Percentiles rank a stretch among this genome's conserved stretches.
phyloP scores from a whole-genome alignment of 495 filamentous ascomycete genomes.

The Penicillium steckii region DNA sequence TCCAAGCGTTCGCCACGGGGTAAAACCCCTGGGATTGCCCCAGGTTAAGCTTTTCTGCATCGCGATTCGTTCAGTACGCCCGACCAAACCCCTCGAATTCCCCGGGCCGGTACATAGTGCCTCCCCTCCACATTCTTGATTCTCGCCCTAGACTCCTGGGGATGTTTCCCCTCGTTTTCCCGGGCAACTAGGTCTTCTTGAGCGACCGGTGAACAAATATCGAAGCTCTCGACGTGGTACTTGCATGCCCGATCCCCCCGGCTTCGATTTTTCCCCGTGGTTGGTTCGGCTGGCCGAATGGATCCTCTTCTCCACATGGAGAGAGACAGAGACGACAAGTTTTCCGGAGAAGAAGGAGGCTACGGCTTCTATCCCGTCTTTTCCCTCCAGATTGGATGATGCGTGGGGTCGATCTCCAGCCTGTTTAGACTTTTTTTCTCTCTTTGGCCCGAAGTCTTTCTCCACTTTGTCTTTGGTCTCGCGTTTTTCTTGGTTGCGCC shows the following conservation, averaged over 20 bases:
- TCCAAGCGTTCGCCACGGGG: neutral
- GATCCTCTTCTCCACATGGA: constrained; percentile 5
- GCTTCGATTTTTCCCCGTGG: neutral
- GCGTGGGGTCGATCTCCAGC: constrained; percentile 8
- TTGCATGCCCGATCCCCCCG: neutral
- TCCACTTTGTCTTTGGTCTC: constrained; percentile 5
- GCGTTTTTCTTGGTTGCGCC: constrained; percentile 5
- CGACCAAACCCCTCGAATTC: constrained; percentile 14
- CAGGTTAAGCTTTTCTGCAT: constrained; percentile 11
- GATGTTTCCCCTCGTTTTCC: constrained; percentile 8
- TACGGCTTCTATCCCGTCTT: neutral
- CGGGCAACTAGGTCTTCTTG: constrained; percentile 7
- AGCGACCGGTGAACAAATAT: constrained; percentile 12
- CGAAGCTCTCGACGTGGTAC: neutral
- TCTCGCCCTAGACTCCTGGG: constrained; percentile 1
- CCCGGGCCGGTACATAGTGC: constrained; percentile 11
- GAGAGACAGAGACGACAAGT: neutral
- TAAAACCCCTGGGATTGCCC: neutral
- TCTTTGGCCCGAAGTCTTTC: constrained; percentile 1
- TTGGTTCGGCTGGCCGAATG: constrained; percentile 5
- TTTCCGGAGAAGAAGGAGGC: neutral
- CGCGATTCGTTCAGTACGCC: constrained; percentile 15
- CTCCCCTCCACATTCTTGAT: constrained; percentile 19
- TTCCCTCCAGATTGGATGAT: constrained; percentile 11
- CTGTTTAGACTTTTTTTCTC: constrained; percentile 13